Conservation (phyloP, 2,329 filamentous ascomycete species). For the Grosmannia serpens region DNA sequence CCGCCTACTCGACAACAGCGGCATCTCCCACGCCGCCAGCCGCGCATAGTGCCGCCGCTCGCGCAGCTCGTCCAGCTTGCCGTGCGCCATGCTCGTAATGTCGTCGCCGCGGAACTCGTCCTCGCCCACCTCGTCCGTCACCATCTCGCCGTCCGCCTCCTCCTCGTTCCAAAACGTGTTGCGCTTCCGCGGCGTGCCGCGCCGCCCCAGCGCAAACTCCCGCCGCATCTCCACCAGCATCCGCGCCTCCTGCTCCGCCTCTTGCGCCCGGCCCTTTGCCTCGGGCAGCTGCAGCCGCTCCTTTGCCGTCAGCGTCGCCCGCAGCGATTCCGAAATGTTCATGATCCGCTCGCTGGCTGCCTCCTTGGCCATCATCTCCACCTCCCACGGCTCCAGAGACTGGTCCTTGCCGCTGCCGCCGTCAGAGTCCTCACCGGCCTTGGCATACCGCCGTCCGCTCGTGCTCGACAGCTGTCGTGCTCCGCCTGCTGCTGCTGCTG, state of each 20-base stretch:
- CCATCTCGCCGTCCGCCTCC: slow-evolving; percentile 34
- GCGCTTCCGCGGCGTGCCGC: slow-evolving; percentile 15
- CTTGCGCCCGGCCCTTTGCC: slow-evolving; percentile 1
- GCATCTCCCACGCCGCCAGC: slow-evolving; percentile 91
- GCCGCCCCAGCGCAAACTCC: background rate
- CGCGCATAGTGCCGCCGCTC: slow-evolving; percentile 83
- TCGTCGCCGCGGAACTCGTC: slow-evolving; percentile 69
- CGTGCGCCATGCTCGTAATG: slow-evolving; percentile 72
- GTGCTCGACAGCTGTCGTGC: slow-evolving; percentile 6
- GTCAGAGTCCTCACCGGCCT: background rate
- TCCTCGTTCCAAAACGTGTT: slow-evolving; percentile 36
- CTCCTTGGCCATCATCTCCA: slow-evolving; percentile 2
- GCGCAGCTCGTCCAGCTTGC: slow-evolving; percentile 75
- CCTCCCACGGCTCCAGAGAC: slow-evolving; percentile 12
- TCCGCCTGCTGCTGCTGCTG: background rate
- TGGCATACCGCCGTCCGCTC: background rate
- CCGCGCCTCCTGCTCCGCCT: slow-evolving; percentile 2
- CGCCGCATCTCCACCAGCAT: slow-evolving; percentile 1
- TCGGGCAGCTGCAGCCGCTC: background rate
- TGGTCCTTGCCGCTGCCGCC: background rate
- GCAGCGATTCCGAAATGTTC: slow-evolving; percentile 2
- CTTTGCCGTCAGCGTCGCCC: background rate
- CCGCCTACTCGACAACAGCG: slow-evolving; percentile 66
- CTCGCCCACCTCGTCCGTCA: slow-evolving; percentile 40
- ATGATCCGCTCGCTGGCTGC: slow-evolving; percentile 1